Conservation (phyloP, 257 asterid genomes). For the Fraxinus pennsylvanica region DNA sequence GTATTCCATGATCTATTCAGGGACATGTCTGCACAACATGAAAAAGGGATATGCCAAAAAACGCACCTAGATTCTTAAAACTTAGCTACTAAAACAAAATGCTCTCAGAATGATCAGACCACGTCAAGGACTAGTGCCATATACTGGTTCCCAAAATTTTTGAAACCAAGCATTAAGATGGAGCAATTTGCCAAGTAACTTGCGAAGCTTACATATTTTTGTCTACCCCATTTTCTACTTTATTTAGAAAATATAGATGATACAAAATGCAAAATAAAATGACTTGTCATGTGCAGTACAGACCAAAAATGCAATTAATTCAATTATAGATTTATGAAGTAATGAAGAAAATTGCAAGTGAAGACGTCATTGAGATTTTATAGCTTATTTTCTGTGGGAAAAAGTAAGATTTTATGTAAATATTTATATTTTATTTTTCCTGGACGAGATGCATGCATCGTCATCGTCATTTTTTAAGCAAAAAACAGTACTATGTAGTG, state of each 20-base stretch:
- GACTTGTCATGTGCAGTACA: background rate
- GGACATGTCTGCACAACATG: background rate
- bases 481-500: background rate
- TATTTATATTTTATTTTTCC: background rate
- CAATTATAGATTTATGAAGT: background rate
- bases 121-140: background rate
- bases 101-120: background rate
- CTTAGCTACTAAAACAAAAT: background rate
- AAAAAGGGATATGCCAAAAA: background rate
- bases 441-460: slow-evolving; percentile 20
- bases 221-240: background rate
- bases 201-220: background rate
- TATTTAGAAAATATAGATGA: background rate
- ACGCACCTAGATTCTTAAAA: background rate
- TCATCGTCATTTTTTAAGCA: slow-evolving; percentile 4
- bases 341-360: background rate
- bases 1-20: background rate
- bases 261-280: background rate
- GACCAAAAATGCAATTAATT: background rate
- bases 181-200: background rate
- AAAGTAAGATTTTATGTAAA: background rate
- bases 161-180: background rate
- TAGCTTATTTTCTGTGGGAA: background rate
- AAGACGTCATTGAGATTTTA: background rate
- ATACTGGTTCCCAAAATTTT: background rate